Percentiles rank a stretch among this genome's conserved stretches.
Evolutionary conservation across 2,329 filamentous ascomycete species (phyloP).

Genomic region (Hymenotorrendiella dingleyae): DNA sequence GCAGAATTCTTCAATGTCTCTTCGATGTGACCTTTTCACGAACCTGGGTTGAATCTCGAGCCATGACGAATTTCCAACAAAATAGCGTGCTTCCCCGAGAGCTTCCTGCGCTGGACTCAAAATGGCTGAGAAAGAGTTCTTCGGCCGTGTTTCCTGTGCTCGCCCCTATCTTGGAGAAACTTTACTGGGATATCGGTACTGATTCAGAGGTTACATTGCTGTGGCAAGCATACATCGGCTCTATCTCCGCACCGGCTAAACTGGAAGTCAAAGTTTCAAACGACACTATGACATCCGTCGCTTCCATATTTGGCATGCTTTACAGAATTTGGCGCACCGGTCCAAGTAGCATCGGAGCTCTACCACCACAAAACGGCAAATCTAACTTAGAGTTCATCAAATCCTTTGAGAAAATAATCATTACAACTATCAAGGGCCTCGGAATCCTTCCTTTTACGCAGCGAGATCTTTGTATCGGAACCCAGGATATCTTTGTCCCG

Average conservation of each 20-base stretch:
- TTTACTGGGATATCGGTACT: slow-evolving; percentile 56
- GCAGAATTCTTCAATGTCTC: slow-evolving; percentile 67
- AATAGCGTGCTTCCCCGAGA: slow-evolving; percentile 51
- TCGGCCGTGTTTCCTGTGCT: slow-evolving; percentile 58
- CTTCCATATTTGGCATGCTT: slow-evolving; percentile 63
- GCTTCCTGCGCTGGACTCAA: slow-evolving; percentile 74
- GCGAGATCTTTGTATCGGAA: slow-evolving; percentile 46
- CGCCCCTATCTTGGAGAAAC: slow-evolving; percentile 52
- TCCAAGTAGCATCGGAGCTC: slow-evolving; percentile 28
- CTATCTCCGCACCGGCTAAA: slow-evolving; percentile 60
- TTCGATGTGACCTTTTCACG: slow-evolving; percentile 51
- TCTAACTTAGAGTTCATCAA: slow-evolving; percentile 43
- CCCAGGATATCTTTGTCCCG: slow-evolving; percentile 53
- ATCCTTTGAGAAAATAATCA: slow-evolving; percentile 46
- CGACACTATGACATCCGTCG: slow-evolving; percentile 76
- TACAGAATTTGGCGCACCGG: slow-evolving; percentile 62
- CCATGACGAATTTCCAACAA: slow-evolving; percentile 48
- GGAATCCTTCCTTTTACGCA: slow-evolving; percentile 59
- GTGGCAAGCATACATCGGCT: slow-evolving; percentile 56
- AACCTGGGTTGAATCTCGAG: slow-evolving; percentile 70
- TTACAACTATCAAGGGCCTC: slow-evolving; percentile 44
- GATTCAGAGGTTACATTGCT: slow-evolving; percentile 49
- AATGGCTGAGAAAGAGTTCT: slow-evolving; percentile 77
- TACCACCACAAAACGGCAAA: slow-evolving; percentile 19
- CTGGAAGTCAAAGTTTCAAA: slow-evolving; percentile 88